Base-by-base conservation (phyloP, 2,329 filamentous ascomycete genomes). In the Colletotrichum horii region DNA sequence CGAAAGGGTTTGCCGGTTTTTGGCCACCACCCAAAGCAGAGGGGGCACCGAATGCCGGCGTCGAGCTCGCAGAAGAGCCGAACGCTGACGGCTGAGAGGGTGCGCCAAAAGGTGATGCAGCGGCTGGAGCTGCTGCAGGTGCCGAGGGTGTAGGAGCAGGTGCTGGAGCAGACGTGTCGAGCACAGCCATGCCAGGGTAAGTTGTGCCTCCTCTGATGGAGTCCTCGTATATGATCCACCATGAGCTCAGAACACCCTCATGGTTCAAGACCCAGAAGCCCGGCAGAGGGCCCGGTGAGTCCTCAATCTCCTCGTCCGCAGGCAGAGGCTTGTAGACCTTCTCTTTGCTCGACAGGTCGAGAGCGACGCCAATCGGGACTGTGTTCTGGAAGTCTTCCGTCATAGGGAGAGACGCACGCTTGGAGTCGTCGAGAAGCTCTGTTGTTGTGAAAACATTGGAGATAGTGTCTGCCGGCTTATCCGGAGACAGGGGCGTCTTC, bases 191-290 rank as follows among this genome's bases (percentile, higher is more conserved):
- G 6, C 94, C 94, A 55, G 93, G 90, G 83, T 96, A 98, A 1
- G 91, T 91, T 8, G 91, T 92, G 5, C 93, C 93, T 79, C 93
- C 88, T 75, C 93, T 91, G 76, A 99, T 93, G 3, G 96, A 96
- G 56, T 97, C 95, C 43, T 94, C 92, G 85, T 98, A 98, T 24
- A 98, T 91, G 58, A 98, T 86, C 95, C 96, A 98, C 96, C 96
- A 99, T 15, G 93, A 90, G 61, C 92, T 92, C 19, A 99, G 87
- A 12, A 98, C 86, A 78, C 97, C 97, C 80, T 98, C 95, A 78
- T 98, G 93, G 76, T 97, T 98, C 19, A 99, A 87, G 34, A 95
- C 90, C 89, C 97, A 93, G 56, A 98, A 88, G 14, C 93, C 95
- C 8, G 97, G 97, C 11, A 98, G 85, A 15, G 97, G 96, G 2